Percentiles rank a stretch among this genome's conserved stretches.
phyloP scores from a whole-genome alignment of 1,139 yeast genomes.

The Nakaseomyces sp. region DNA sequence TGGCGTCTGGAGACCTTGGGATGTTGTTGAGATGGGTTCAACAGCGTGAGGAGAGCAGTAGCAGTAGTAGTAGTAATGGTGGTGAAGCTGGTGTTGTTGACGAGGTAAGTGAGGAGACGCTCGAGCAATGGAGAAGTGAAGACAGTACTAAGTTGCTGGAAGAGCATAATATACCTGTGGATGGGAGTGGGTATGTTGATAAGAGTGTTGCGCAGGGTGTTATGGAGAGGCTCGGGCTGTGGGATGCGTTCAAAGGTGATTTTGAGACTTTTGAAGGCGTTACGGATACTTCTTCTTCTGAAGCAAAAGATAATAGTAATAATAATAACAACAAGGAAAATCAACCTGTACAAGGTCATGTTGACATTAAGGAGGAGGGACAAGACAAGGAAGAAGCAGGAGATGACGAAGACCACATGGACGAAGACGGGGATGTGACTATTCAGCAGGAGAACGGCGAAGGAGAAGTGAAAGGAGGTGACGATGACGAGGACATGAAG shows the following conservation, averaged over 20 bases:
- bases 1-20: not conserved
- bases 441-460: not conserved
- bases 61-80: too few species aligned
- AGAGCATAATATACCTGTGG: not conserved
- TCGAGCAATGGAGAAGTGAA: slow-evolving; percentile 2
- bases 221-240: slow-evolving; percentile 3
- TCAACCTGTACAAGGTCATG: not conserved
- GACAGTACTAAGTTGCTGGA: not conserved
- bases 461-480: not conserved
- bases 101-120: not conserved
- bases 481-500: slow-evolving; percentile 5
- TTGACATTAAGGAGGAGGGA: not conserved
- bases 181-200: not conserved
- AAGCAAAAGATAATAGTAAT: too few species aligned
- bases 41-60: not conserved
- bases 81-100: too few species aligned
- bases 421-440: slow-evolving; percentile 2
- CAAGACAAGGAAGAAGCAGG: not conserved
- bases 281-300: slow-evolving; percentile 1
- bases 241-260: not conserved
- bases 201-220: not conserved
- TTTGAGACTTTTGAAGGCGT: not conserved
- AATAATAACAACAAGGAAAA: not conserved
- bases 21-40: not conserved
- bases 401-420: not conserved